These are phyloP conservation scores for Phanerochaete sordida DNA, from an alignment of 768 basidiomycete species.

Conservation along the genomic window DNA sequence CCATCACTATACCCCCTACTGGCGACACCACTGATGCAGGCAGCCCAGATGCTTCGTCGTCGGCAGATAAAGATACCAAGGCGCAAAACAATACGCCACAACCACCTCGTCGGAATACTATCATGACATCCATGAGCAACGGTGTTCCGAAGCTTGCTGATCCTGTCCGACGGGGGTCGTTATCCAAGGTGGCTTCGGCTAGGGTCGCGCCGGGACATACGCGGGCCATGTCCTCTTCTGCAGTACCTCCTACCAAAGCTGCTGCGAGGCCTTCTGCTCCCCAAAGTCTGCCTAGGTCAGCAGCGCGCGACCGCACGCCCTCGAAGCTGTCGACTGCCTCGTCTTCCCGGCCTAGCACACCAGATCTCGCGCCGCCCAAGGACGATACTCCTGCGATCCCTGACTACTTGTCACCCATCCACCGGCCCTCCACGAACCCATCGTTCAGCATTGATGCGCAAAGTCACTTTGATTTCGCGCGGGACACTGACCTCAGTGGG, in stretches of 20 bases:
- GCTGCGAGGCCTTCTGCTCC: constrained; percentile 15
- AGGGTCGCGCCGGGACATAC: neutral
- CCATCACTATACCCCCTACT: constrained; percentile 40
- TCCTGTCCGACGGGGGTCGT: constrained; percentile 7
- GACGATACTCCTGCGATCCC: constrained; percentile 31
- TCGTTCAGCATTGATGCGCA: constrained; percentile 58
- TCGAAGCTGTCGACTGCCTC: neutral
- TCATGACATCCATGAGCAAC: neutral
- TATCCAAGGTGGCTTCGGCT: constrained; percentile 8
- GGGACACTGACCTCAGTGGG: constrained; percentile 51
- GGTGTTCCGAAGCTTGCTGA: constrained; percentile 17
- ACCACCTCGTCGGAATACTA: neutral
- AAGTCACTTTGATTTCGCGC: constrained; percentile 48
- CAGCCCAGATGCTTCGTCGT: neutral
- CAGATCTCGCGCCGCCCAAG: neutral
- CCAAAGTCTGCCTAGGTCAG: constrained; percentile 12
- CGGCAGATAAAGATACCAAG: neutral
- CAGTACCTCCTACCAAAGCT: constrained; percentile 1
- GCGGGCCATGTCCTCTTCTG: constrained; percentile 11
- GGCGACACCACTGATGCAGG: constrained; percentile 1
- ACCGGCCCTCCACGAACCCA: constrained; percentile 83
- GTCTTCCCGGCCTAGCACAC: neutral
- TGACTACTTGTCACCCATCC: constrained; percentile 76
- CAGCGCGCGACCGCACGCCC: constrained; percentile 7
- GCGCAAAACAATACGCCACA: neutral